Percentiles rank a stretch among this genome's conserved stretches.
phyloP scores from a whole-genome alignment of 1,284 basidiomycete species.

The Cystobasidium pallidum region DNA sequence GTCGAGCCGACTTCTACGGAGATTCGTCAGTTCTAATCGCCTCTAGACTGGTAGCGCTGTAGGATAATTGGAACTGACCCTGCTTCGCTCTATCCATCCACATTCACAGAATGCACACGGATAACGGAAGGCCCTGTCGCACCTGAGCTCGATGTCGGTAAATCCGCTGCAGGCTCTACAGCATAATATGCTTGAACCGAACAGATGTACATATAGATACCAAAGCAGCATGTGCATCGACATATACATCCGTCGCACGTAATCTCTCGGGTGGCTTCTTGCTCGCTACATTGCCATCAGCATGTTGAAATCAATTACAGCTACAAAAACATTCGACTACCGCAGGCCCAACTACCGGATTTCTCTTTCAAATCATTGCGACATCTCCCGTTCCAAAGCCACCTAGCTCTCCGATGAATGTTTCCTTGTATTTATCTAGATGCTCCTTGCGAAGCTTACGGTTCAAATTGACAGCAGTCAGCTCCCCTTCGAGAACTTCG shows the following conservation, averaged over 20 bases:
- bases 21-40: conserved; percentile 46
- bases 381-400: conserved; percentile 13
- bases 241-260: not conserved
- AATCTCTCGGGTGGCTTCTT: not conserved
- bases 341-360: too few species aligned
- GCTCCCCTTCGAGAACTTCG: conserved; percentile 33
- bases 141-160: conserved; percentile 41
- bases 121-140: conserved; percentile 42
- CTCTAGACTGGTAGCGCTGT: not conserved
- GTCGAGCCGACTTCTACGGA: conserved; percentile 49
- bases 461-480: conserved; percentile 22
- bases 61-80: not conserved
- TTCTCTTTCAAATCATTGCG: conserved; percentile 15
- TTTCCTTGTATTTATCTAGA: conserved; percentile 30
- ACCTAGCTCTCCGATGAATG: not conserved
- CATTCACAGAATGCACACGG: conserved; percentile 35
- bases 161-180: conserved; percentile 27
- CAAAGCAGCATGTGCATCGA: not conserved
- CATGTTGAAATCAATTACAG: not conserved
- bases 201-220: not conserved
- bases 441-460: conserved; percentile 25
- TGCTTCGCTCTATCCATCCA: not conserved
- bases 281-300: conserved; percentile 4
- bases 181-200: conserved; percentile 11
- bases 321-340: not conserved